Base-by-base conservation (phyloP, 805 yeast genomes). In the Kregervanrija fluxuum region DNA sequence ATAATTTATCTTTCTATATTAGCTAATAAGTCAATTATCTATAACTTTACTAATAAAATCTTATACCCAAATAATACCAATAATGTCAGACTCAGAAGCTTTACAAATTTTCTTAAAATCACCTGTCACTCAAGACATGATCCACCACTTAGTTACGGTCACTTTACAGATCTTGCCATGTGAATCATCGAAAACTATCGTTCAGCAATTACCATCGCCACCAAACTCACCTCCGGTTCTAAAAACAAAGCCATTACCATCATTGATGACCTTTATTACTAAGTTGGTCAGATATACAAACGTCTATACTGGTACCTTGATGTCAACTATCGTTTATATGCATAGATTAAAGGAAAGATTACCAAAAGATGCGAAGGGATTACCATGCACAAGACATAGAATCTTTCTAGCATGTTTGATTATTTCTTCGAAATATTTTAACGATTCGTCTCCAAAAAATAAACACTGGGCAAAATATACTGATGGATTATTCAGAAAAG, bases 391-490 rank as follows among this genome's bases (percentile, higher is more conserved):
- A 3, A 71, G 87, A 56, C 93, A 85, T 64, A 70, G 95, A 52
- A 81, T 85, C 48, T 78, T 85, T 52, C 70, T 85, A 44, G 85
- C 88, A 12, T 82, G 89, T 59, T 67, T 85, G 54, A 82, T 85
- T 47, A 69, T 85, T 49, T 77, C 87, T 13, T 77, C 88, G 39
- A 85, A 85, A 61, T 79, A 70, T 64, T 84, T 81, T 68, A 84
- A 85, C 63, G 95, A 85, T 59, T 77, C 84, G 5, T 79, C 86
- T 11, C 89, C 91, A 48, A 79, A 82, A 57, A 85, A 85, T 64
- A 70, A 71, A 52, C 89, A 84, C 62, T 85, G 95, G 95, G 80
- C 87, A 35, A 75, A 73, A 53, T 82, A 82, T 63, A 81, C 91
- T 5, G 89, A 84, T 55, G 88, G 86, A 2, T 68, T 85, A 36